Evolutionary conservation across 2,329 filamentous ascomycete species (phyloP).

Genomic region (Lachnellula subtilissima): DNA sequence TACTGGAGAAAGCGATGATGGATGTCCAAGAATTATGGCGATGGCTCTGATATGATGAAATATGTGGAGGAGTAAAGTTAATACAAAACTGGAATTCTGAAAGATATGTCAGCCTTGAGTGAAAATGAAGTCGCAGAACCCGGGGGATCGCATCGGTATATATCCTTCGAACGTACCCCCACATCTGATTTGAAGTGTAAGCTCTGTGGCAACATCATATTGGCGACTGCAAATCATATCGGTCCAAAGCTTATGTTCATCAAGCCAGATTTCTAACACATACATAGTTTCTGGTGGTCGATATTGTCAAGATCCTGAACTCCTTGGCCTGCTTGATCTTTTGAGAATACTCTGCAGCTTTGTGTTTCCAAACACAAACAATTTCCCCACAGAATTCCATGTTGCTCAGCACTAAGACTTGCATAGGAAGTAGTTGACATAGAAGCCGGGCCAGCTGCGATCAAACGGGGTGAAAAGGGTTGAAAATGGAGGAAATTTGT

Average conservation of each 20-base stretch:
- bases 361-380: background rate
- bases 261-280: background rate
- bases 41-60: no score
- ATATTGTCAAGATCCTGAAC: background rate
- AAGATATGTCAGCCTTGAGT: background rate
- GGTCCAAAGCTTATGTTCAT: background rate
- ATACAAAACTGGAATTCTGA: background rate
- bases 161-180: background rate
- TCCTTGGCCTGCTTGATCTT: background rate
- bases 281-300: background rate
- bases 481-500: background rate
- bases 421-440: background rate
- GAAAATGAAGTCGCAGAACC: background rate
- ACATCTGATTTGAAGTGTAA: background rate
- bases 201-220: background rate
- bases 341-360: background rate
- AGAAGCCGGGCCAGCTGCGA: background rate
- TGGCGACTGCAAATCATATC: background rate
- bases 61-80: no score
- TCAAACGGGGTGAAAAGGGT: background rate
- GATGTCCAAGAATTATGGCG: no score
- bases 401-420: background rate
- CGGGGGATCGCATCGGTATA: background rate
- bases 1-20: no score
- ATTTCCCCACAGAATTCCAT: background rate